These are phyloP conservation scores for Chalciporus piperatoides DNA, from an alignment of 1,284 basidiomycete species.

Conservation along the genomic window DNA sequence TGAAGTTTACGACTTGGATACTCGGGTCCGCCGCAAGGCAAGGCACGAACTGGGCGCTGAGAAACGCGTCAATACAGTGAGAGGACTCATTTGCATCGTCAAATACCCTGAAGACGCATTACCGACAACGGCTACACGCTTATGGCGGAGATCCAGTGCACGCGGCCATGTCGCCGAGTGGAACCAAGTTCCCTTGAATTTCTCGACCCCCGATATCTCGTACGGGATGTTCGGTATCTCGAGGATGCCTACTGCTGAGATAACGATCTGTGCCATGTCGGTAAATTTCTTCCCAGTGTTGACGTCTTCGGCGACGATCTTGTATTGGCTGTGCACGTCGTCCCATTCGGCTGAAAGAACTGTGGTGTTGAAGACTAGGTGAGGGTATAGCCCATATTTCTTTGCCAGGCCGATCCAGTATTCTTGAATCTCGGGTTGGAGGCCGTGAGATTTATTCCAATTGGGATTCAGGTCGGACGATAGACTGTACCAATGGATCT, in stretches of 20 bases:
- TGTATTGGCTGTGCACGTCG: constrained; percentile 7
- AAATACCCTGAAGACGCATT: constrained; percentile 45
- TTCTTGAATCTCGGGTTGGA: constrained; percentile 30
- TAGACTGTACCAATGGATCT: constrained; percentile 34
- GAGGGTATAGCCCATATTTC: constrained; percentile 21
- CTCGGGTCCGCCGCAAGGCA: constrained; percentile 32
- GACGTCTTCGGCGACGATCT: constrained; percentile 19
- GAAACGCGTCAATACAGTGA: constrained; percentile 7
- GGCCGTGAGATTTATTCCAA: constrained; percentile 30
- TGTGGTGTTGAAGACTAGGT: constrained; percentile 25
- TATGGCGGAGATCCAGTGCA: constrained; percentile 39
- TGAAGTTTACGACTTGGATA: constrained; percentile 34
- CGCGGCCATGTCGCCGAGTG: constrained; percentile 48
- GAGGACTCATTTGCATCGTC: not conserved
- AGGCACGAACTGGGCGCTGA: constrained; percentile 37
- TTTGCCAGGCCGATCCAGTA: constrained; percentile 30
- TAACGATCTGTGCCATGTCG: constrained; percentile 19
- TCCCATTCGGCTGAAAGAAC: constrained; percentile 30
- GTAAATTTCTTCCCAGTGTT: constrained; percentile 12
- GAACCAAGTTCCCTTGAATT: constrained; percentile 41
- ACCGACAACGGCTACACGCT: constrained; percentile 47
- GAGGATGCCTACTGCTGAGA: constrained; percentile 21
- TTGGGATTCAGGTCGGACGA: constrained; percentile 33
- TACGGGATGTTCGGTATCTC: constrained; percentile 20
- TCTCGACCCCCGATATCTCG: constrained; percentile 40